Evolutionary conservation across 164 flowering plant genomes (phyloP).

Genomic region (Aristolochia contorta): DNA sequence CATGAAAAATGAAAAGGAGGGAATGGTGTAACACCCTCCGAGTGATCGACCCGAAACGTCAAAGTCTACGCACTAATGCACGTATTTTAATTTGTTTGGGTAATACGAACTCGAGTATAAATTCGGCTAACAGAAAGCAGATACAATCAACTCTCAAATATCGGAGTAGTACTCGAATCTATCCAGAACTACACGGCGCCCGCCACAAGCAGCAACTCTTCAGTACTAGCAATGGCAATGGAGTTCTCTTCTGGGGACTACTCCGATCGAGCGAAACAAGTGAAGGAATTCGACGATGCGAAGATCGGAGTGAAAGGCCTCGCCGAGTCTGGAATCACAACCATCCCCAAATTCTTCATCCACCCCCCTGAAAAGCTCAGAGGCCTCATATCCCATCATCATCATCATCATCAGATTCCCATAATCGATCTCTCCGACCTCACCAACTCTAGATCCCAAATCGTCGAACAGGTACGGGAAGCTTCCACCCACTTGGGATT

Average conservation of each 20-base stretch:
- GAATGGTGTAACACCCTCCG: too few species aligned
- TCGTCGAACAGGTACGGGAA: slow-evolving; percentile 10
- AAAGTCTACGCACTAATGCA: too few species aligned
- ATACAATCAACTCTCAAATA: too few species aligned
- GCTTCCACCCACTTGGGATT: slow-evolving; percentile 20
- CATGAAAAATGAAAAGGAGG: too few species aligned
- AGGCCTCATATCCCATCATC: background rate
- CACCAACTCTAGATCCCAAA: background rate
- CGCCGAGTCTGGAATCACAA: slow-evolving; percentile 42
- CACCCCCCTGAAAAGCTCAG: slow-evolving; percentile 34
- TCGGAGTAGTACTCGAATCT: too few species aligned
- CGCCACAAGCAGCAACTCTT: too few species aligned
- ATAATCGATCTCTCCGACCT: slow-evolving; percentile 15
- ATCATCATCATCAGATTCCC: slow-evolving; percentile 9
- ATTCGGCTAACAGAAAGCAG: too few species aligned
- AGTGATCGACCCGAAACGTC: too few species aligned
- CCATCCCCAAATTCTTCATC: slow-evolving; percentile 53
- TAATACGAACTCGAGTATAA: too few species aligned
- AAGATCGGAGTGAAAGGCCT: slow-evolving; percentile 66
- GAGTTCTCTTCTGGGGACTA: background rate
- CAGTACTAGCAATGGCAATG: too few species aligned
- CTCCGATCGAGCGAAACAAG: slow-evolving; percentile 22
- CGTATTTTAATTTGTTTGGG: too few species aligned
- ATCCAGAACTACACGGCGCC: too few species aligned
- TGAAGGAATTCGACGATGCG: slow-evolving; percentile 54